Evolutionary conservation across 2,329 filamentous ascomycete species (phyloP), one percentile per base, ranked within the genome.

Genomic region (Ambrosiella beaveri): DNA sequence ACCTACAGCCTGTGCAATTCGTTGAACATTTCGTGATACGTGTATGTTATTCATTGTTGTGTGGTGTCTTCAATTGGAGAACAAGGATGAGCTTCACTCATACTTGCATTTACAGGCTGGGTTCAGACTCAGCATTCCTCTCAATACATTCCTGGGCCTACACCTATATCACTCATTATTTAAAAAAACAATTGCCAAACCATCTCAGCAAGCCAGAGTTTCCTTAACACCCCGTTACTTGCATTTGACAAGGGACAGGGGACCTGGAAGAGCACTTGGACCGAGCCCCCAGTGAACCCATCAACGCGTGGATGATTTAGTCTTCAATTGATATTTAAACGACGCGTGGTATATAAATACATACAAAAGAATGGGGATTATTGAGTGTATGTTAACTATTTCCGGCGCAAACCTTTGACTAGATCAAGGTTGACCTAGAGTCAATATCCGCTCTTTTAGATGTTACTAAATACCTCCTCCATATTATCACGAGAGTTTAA

Each of bases 1-100:
- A 6, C 77, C 74, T 41, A 71, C 74, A n/a, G 77, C 74, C 11
- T 71, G 67, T 13, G 77, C 78, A 59, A 82, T 72, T 61, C 74
- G 77, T 63, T 78, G 74, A 58, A 81, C 77, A 51, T 51, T 15
- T 1, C 47, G 47, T 35, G 47, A 11, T 7, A 51, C 11, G 9
- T 15, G 17, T 35, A 19, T 12, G 19, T 8, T 36, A 27, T 15
- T 51, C 47, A 51, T 51, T 19, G 13, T 51, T 15, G 19, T 51
- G 17, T 51, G 47, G 19, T 51, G 9, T 11, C 35, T 17, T 47
- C 11, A 17, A 47, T 47, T 15, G 8, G 7, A 17, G 44, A 47
- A 17, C 4, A 47, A 47, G 11, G 11, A 3, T 17, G 3, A 8
- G n/a, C n/a, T 15, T 47, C 2, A 47, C 7, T 47, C 44, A 47